Percentiles rank a stretch among this genome's conserved stretches.
phyloP scores from a whole-genome alignment of 495 filamentous ascomycete genomes.

The Daldinia grandis region DNA sequence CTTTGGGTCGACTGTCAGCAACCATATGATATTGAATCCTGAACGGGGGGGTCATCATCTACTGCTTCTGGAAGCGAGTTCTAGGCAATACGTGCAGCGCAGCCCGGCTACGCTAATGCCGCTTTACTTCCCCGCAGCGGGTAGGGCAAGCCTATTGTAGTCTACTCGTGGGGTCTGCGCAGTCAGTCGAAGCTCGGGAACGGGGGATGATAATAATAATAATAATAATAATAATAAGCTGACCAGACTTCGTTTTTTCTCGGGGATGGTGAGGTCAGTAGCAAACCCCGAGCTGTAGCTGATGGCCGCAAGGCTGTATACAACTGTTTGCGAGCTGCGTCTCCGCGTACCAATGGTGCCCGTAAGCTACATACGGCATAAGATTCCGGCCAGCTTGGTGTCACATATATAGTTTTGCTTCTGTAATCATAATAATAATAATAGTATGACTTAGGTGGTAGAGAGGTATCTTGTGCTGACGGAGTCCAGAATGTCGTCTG shows the following conservation, averaged over 20 bases:
- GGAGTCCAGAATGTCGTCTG: constrained; percentile 9
- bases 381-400: constrained; percentile 23
- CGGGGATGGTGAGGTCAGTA: constrained; percentile 1
- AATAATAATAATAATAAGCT: no score
- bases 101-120: constrained; percentile 30
- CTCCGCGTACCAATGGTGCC: not conserved
- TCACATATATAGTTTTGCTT: constrained; percentile 2
- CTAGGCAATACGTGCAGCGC: constrained; percentile 26
- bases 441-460: no score
- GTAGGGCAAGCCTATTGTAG: constrained; percentile 16
- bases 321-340: constrained; percentile 12
- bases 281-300: constrained; percentile 16
- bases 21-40: constrained; percentile 7
- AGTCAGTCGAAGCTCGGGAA: constrained; percentile 9
- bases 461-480: no score
- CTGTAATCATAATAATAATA: no score
- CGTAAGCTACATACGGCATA: constrained; percentile 31
- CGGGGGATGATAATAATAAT: no score
- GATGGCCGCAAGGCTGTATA: constrained; percentile 16
- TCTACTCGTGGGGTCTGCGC: constrained; percentile 20
- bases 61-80: constrained; percentile 21
- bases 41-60: constrained; percentile 6
- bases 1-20: constrained; percentile 6
- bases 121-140: constrained; percentile 30
- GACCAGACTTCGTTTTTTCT: constrained; percentile 10